Base-by-base conservation (phyloP, 1,284 basidiomycete genomes). In the Megacollybia platyphylla region DNA sequence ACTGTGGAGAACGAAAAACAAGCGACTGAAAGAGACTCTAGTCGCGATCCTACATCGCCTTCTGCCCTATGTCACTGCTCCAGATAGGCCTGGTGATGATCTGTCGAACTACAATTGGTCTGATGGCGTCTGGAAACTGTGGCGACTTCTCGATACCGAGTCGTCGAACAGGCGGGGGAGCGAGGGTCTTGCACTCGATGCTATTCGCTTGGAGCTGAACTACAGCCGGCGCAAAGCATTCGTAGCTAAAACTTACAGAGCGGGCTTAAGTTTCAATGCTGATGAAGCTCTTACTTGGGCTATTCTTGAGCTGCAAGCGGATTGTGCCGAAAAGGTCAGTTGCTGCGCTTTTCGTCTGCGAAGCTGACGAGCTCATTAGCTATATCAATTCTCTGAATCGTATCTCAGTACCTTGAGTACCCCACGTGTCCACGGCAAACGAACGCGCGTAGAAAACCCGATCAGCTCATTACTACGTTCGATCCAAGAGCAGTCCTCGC, bases 251-350 rank as follows among this genome's bases (percentile, higher is more conserved):
- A 84, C 81, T 1, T 87, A 89, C 54, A 64, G 73, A 35, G 70
- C 79, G 36, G 87, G 87, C 2, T 74, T 70, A 62, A 73, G 76
- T 48, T 89, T 97, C 52, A 75, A 76, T 45, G 54, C 71, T 0
- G 65, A 61, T 17, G 79, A 88, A 55, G 86, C 87, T 0, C 56
- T 88, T 30, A 70, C 78, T 0, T 97, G 93, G 92, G 73, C 77
- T 1, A 68, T 80, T 1, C 61, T 93, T 3, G 81, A 93, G 56
- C 62, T 96, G n/a, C 83, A 87, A 47, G 84, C 88, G 4, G 87
- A 92, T 53, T 84, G 80, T 53, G 70, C 76, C 7, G 70, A 72
- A 40, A 75, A 79, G 64, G 87, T 88, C 52, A 47, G 58, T 45
- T 41, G 11, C 24, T 49, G 40, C 30, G 44, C 35, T 37, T 36